Conservation (phyloP, 176 grass and related monocot species). For the Oryza nivara region DNA sequence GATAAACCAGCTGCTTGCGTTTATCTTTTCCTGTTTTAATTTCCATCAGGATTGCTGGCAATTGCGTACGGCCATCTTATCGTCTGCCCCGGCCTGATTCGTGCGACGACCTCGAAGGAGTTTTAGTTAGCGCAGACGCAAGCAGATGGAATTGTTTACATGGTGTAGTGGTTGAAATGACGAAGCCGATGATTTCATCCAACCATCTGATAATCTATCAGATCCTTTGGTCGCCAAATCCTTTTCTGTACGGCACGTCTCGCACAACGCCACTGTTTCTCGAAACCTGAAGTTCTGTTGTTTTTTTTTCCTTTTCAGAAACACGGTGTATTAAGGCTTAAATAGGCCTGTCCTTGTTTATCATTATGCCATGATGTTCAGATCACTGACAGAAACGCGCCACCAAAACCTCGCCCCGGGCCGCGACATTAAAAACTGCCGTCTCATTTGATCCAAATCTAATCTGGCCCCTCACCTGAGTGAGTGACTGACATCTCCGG, state of each 20-base stretch:
- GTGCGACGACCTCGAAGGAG: not conserved
- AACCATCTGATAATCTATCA: not conserved
- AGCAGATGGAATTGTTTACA: constrained; percentile 28
- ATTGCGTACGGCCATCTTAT: constrained; percentile 10
- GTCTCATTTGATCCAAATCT: not conserved
- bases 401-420: not conserved
- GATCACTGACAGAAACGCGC: constrained; percentile 18
- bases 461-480: not conserved
- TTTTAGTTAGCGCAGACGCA: constrained; percentile 28
- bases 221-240: constrained; percentile 30
- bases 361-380: not conserved
- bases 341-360: not conserved
- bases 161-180: constrained; percentile 50
- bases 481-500: not conserved
- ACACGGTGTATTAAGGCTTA: not conserved
- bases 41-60: not conserved
- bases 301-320: too few species aligned
- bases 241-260: not conserved
- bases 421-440: not conserved
- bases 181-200: constrained; percentile 32
- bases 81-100: constrained; percentile 18
- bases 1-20: not conserved
- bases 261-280: not conserved
- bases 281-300: not conserved
- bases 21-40: not conserved